A percentile compares a stretch with the other conserved stretches of the same genome.
Evolutionary conservation across 768 basidiomycete species (phyloP).

Genomic region (Russula dissimulans): DNA sequence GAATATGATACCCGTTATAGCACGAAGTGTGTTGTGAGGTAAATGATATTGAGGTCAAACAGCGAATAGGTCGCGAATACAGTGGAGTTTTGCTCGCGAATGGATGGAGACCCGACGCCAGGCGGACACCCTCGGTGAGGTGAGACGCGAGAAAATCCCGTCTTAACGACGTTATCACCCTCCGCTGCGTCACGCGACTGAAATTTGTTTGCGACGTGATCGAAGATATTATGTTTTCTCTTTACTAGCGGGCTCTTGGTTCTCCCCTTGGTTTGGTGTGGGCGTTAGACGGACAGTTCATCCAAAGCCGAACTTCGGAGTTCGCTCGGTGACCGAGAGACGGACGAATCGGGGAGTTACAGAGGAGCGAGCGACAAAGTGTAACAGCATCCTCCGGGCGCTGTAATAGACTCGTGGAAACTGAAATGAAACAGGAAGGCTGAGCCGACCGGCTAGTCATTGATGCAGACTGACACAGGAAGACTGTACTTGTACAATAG

Average conservation of each 20-base stretch:
- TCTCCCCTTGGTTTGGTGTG: no score
- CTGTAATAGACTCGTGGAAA: not conserved
- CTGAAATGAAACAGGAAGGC: constrained; percentile 3
- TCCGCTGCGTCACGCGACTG: not conserved
- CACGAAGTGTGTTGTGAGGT: not conserved
- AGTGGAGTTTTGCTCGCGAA: no score
- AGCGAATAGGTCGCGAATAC: no score
- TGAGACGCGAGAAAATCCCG: no score
- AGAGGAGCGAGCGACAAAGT: not conserved
- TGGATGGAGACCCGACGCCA: no score
- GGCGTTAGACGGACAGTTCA: no score
- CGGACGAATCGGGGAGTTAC: not conserved
- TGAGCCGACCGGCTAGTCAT: not conserved
- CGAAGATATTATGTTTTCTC: no score
- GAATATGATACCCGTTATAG: constrained; percentile 12
- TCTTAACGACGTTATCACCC: no score
- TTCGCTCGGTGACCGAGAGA: not conserved
- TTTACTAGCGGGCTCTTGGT: no score
- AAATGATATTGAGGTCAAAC: not conserved
- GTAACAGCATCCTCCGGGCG: no score
- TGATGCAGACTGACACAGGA: not conserved
- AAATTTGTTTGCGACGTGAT: not conserved
- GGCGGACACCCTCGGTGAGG: no score
- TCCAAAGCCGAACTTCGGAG: no score
- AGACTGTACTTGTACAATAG: not conserved